phyloP scores from a whole-genome alignment of 2,329 filamentous ascomycete genomes.

The Paracorniculantispora psalliotae region DNA sequence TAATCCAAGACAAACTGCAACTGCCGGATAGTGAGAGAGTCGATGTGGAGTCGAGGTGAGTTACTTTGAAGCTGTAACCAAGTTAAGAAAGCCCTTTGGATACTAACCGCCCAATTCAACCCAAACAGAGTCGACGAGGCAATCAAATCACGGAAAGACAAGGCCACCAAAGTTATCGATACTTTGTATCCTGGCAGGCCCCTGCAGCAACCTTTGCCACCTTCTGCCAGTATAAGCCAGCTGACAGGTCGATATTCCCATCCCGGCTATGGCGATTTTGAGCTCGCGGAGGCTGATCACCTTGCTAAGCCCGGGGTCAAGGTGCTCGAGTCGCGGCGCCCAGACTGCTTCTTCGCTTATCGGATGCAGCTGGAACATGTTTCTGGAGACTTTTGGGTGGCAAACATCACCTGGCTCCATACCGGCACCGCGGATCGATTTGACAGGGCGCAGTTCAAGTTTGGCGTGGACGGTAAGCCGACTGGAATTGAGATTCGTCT shows the following conservation, averaged over 20 bases:
- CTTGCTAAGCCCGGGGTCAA: not conserved
- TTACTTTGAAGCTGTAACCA: too few species aligned
- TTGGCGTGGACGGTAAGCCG: not conserved
- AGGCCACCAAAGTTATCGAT: not conserved
- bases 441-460: not conserved
- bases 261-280: not conserved
- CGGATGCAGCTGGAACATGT: conserved; percentile 1
- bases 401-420: not conserved
- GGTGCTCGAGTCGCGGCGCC: not conserved
- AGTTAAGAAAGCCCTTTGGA: not conserved
- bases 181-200: not conserved
- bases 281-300: not conserved
- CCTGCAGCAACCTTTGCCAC: not conserved
- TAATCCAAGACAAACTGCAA: not conserved
- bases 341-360: not conserved
- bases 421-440: not conserved
- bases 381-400: not conserved
- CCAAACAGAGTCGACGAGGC: not conserved
- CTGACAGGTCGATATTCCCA: not conserved
- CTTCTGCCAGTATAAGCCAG: not conserved
- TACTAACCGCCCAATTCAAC: not conserved
- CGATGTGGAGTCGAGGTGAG: not conserved
- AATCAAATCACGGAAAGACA: not conserved
- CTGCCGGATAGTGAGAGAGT: not conserved
- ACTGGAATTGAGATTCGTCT: not conserved